Evolutionary conservation across 495 filamentous ascomycete species (phyloP), one percentile per base, ranked within the genome.

Genomic region (Hypoxylon perforatum): DNA sequence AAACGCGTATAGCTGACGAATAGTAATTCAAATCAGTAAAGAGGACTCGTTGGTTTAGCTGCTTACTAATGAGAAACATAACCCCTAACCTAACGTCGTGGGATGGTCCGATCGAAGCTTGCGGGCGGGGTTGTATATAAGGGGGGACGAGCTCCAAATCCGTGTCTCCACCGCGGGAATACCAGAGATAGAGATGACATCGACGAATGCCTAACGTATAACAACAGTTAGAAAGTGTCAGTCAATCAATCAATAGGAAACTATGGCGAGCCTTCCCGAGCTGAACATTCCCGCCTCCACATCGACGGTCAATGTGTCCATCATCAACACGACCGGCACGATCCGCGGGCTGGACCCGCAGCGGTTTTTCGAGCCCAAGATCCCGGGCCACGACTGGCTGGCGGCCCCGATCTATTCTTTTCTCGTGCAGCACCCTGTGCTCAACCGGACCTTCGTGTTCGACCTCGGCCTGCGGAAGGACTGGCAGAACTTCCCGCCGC

Each of bases 381-480:
- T 86, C 38, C 28, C 70, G 15, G 80, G 83, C 3, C 71, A 80
- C 55, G 63, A 77, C 1, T 67, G 75, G 22, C 57, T 88, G 10
- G 67, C 55, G 21, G 75, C 28, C 3, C 85, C 85, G 0, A 67
- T 75, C 38, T 88, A 78, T 74, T 79, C 80, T 4, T 89, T 88
- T 69, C 74, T 89, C 0, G 79, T 90, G 57, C 75, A 83, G 50
- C 81, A 87, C 60, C 76, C 78, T 0, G 35, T 41, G 4, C 76
- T 78, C 0, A 75, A 76, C 21, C 73, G 77, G 12, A 77, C 80
- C 6, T 25, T 87, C 4, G 65, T 90, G 9, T 89, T 87, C 63
- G 88, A 90, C 67, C 80, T 89, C 1, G 88, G 86, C 21, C 71
- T 85, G 4, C 78, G 80, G 18, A 85, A 86, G 60, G 84, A 87